Evolutionary conservation across 164 flowering plant genomes (phyloP).

Genomic region (Piper longum): DNA sequence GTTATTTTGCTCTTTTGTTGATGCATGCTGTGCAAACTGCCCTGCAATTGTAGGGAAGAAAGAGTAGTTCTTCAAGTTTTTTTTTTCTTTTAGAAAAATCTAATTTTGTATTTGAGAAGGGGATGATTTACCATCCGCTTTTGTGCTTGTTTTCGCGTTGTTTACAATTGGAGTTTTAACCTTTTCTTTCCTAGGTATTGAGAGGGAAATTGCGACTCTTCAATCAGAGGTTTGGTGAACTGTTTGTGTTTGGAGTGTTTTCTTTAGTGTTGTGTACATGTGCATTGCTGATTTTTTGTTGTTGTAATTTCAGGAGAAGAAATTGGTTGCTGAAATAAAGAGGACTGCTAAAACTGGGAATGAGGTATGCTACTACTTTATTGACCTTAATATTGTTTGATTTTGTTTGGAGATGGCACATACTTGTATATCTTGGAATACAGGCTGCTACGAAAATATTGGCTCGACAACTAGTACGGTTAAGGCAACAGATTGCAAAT

Average conservation of each 20-base stretch:
- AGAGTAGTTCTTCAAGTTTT: too few species aligned
- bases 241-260: neutral
- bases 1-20: neutral
- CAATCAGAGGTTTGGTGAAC: conserved; percentile 58
- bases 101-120: neutral
- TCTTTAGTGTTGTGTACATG: neutral
- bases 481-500: conserved; percentile 78
- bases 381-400: too few species aligned
- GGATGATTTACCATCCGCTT: neutral
- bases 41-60: too few species aligned
- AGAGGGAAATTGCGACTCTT: conserved; percentile 67
- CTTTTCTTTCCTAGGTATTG: conserved; percentile 51
- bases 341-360: conserved; percentile 91
- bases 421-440: conserved; percentile 6
- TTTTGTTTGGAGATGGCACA: neutral
- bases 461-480: conserved; percentile 83
- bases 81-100: too few species aligned
- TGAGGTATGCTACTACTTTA: conserved; percentile 33
- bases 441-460: conserved; percentile 81
- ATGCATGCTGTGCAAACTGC: too few species aligned
- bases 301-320: conserved; percentile 61
- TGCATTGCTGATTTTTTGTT: neutral
- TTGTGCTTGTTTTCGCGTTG: neutral
- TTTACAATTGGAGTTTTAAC: neutral
- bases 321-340: conserved; percentile 85